Percentiles rank a stretch among this genome's conserved stretches.
Conservation (phyloP, 2,329 filamentous ascomycete species). For the Trichoderma koningii region DNA sequence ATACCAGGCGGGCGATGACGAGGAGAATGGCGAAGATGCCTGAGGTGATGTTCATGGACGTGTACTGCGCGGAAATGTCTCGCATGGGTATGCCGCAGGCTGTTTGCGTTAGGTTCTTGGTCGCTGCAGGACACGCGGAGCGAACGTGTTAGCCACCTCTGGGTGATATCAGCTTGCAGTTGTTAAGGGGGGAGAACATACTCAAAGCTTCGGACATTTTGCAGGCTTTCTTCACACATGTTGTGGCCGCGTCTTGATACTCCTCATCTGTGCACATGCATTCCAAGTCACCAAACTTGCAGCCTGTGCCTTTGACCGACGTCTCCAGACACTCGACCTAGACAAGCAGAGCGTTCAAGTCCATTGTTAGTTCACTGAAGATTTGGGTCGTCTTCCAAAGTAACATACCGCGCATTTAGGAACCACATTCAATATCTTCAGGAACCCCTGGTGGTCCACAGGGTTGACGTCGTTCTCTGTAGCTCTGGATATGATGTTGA, state of each 20-base stretch:
- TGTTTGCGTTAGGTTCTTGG: constrained; percentile 19
- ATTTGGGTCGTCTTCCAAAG: not conserved
- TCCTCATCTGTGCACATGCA: constrained; percentile 12
- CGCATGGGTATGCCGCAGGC: constrained; percentile 18
- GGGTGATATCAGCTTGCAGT: no score
- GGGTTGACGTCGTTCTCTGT: no score
- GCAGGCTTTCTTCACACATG: constrained; percentile 8
- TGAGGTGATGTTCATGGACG: constrained; percentile 27
- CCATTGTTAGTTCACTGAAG: not conserved
- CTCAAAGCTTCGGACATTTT: not conserved
- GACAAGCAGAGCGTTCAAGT: not conserved
- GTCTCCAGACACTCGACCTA: constrained; percentile 4
- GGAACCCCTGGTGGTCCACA: no score
- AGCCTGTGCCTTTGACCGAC: not conserved
- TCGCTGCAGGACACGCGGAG: not conserved
- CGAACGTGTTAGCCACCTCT: not conserved
- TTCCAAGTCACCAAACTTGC: not conserved
- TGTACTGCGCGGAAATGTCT: constrained; percentile 10
- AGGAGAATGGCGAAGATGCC: constrained; percentile 30
- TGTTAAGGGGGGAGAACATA: not conserved
- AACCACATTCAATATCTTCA: not conserved
- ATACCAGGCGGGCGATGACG: constrained; percentile 29
- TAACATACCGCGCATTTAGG: not conserved
- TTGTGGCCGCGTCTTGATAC: not conserved
- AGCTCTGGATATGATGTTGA: no score